Conservation (phyloP, 2,329 filamentous ascomycete species). For the Stachybotrys chartarum region DNA sequence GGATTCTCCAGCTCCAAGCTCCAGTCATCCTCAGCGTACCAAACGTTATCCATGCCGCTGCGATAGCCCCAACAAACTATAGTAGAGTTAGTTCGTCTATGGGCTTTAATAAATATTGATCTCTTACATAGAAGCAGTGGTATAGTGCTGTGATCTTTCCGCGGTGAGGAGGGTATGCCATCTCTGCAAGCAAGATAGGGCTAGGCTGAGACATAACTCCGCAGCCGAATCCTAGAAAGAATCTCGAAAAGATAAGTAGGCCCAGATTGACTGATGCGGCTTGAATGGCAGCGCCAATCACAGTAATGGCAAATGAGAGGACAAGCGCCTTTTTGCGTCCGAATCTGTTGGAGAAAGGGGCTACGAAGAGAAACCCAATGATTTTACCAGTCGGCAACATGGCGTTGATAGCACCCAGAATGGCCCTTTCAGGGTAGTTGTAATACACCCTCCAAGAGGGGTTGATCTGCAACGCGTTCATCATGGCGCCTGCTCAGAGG, state of each 20-base stretch:
- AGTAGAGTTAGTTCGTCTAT: no score
- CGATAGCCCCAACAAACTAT: constrained; percentile 5
- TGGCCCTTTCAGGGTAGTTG: constrained; percentile 23
- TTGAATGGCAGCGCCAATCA: constrained; percentile 24
- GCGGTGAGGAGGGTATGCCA: constrained; percentile 25
- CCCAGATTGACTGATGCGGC: constrained; percentile 14
- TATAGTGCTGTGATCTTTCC: constrained; percentile 24
- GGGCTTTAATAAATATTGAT: no score
- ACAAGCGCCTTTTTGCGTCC: constrained; percentile 32
- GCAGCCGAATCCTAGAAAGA: constrained; percentile 23
- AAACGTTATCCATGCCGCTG: constrained; percentile 6
- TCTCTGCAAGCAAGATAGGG: constrained; percentile 24
- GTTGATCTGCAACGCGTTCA: constrained; percentile 37
- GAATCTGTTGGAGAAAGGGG: constrained; percentile 28
- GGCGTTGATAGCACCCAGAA: constrained; percentile 29
- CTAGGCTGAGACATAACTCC: constrained; percentile 22
- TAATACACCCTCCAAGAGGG: constrained; percentile 34
- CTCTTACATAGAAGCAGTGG: constrained; percentile 21
- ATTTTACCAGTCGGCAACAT: constrained; percentile 31
- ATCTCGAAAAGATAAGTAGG: constrained; percentile 21
- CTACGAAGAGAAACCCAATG: constrained; percentile 25
- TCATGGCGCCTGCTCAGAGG: constrained; percentile 31
- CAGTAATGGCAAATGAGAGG: constrained; percentile 21
- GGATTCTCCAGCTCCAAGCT: constrained; percentile 7
- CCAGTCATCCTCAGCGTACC: constrained; percentile 3